These are phyloP conservation scores for Phytophthora boehmeriae DNA, from an alignment of 352 stramenopile species.

Conservation along the genomic window DNA sequence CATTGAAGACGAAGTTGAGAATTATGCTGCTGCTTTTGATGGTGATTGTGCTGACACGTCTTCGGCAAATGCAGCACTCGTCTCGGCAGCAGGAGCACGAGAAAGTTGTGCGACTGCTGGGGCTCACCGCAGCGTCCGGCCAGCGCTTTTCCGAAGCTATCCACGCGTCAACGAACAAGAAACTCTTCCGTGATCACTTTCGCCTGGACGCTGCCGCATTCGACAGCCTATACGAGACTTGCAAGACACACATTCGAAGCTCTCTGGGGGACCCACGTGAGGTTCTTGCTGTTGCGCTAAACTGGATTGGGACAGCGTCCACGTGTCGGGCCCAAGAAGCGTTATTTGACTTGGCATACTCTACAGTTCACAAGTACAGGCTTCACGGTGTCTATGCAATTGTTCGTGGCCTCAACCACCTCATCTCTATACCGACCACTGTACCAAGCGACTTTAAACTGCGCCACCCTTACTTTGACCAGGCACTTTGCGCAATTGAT, in stretches of 20 bases:
- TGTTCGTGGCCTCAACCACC: background rate
- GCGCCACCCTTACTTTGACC: background rate
- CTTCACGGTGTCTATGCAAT: background rate
- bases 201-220: slow-evolving; percentile 8
- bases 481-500: background rate
- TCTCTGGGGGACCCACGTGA: background rate
- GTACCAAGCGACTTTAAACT: background rate
- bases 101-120: background rate
- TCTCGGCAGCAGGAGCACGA: background rate
- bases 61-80: too few relatives aligned
- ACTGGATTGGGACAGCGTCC: slow-evolving; percentile 5
- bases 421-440: background rate
- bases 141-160: slow-evolving; percentile 4
- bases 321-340: slow-evolving; percentile 11
- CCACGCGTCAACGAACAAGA: background rate
- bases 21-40: too few relatives aligned
- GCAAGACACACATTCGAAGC: background rate
- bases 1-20: too few relatives aligned
- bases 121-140: background rate
- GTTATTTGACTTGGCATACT: slow-evolving; percentile 2
- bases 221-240: background rate
- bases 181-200: slow-evolving; percentile 10
- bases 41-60: too few relatives aligned
- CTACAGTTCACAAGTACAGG: slow-evolving; percentile 8
- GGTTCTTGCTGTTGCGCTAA: background rate